Conservation (phyloP, 768 basidiomycete species). For the Tephrocybe sp. region DNA sequence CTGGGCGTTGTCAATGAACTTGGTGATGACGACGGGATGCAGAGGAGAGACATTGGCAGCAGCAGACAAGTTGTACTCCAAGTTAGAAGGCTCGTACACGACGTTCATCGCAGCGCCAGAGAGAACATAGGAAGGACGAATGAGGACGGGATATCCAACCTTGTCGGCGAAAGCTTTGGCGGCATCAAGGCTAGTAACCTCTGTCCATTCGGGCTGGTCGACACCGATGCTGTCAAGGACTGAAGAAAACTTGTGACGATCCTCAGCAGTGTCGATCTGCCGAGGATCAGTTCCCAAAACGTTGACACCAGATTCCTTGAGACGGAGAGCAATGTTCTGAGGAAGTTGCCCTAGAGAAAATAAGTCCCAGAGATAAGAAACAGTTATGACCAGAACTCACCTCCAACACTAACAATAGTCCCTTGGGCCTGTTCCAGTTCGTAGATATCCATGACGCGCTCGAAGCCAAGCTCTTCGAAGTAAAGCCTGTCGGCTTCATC, state of each 20-base stretch:
- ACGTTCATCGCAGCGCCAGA: constrained; percentile 99
- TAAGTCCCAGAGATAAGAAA: not conserved
- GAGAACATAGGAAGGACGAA: constrained; percentile 97
- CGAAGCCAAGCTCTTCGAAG: constrained; percentile 97
- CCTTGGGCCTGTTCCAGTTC: constrained; percentile 92
- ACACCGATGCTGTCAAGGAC: constrained; percentile 93
- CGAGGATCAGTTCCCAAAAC: constrained; percentile 96
- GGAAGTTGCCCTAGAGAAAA: constrained; percentile 79
- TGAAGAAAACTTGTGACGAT: constrained; percentile 98
- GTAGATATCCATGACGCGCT: constrained; percentile 99
- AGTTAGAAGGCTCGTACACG: constrained; percentile 84
- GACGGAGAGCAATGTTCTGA: constrained; percentile 95
- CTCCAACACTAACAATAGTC: constrained; percentile 95
- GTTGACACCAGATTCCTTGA: constrained; percentile 87
- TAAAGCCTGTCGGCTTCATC: constrained; percentile 99
- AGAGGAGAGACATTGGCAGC: constrained; percentile 95
- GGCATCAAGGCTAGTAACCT: constrained; percentile 83
- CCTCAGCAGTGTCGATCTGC: constrained; percentile 95
- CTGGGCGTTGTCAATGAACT: constrained; percentile 97
- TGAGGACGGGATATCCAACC: constrained; percentile 94
- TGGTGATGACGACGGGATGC: constrained; percentile 97
- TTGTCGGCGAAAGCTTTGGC: constrained; percentile 89
- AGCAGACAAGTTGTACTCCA: constrained; percentile 94
- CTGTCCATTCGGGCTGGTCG: constrained; percentile 96
- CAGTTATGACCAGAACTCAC: constrained; percentile 39